Percentiles rank a stretch among this genome's conserved stretches.
Evolutionary conservation across 1,284 basidiomycete species (phyloP).

Genomic region (Dichomitus squalens): DNA sequence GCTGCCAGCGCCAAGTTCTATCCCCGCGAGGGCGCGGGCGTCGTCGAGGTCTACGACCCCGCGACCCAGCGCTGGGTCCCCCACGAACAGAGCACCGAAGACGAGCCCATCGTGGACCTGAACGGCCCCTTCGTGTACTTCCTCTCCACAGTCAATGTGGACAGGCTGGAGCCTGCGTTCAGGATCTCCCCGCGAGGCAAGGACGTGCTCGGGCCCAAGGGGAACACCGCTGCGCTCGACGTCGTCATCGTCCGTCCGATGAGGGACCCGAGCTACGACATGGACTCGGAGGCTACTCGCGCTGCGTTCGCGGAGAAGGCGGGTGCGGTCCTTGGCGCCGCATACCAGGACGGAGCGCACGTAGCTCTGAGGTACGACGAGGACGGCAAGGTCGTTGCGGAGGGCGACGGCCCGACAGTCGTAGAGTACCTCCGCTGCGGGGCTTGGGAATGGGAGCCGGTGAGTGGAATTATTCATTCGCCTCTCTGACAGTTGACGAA

Average conservation of each 20-base stretch:
- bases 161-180: slow-evolving; percentile 83
- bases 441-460: slow-evolving; percentile 87
- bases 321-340: slow-evolving; percentile 58
- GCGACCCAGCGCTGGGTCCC: slow-evolving; percentile 48
- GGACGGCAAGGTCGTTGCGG: slow-evolving; percentile 43
- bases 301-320: slow-evolving; percentile 48
- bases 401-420: slow-evolving; percentile 53
- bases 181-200: slow-evolving; percentile 66
- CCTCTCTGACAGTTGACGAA: not conserved
- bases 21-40: slow-evolving; percentile 39
- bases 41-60: slow-evolving; percentile 67
- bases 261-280: slow-evolving; percentile 55
- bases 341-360: slow-evolving; percentile 78
- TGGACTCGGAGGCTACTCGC: slow-evolving; percentile 45
- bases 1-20: slow-evolving; percentile 59
- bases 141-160: slow-evolving; percentile 78
- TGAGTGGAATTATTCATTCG: slow-evolving; percentile 40
- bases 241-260: slow-evolving; percentile 82
- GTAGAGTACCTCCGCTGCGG: slow-evolving; percentile 84
- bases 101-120: slow-evolving; percentile 46
- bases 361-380: slow-evolving; percentile 58
- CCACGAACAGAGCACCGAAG: slow-evolving; percentile 31
- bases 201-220: slow-evolving; percentile 34
- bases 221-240: slow-evolving; percentile 60
- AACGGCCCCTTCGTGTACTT: slow-evolving; percentile 88